Evolutionary conservation across 1,284 basidiomycete genomes (phyloP), one percentile per base, ranked within the genome.

Genomic region (Flammula alnicola): DNA sequence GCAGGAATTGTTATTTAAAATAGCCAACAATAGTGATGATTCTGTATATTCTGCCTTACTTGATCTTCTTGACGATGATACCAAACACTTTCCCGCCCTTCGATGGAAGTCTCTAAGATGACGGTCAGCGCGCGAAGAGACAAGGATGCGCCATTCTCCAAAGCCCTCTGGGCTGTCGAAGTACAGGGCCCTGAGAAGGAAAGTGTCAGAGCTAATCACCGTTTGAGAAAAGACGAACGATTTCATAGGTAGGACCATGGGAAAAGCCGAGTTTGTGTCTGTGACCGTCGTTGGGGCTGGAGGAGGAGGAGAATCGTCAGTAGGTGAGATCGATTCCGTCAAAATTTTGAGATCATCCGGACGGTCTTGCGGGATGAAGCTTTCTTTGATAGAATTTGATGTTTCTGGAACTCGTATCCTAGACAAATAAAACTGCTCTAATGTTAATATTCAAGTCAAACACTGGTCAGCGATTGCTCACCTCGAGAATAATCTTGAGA

Each of bases 61-160:
- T 77, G 57, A 86, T 83, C 59, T 86, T 84, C 65, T 82, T 84
- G 38, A 81, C 56, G 12, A 80, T 69, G 36, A 78, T 79, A 9
- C 59, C 57, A 52, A 79, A 81, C 22, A 69, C 66, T 20, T 70
- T 72, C 12, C 48, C 56, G 42, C 80, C 72, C 12, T 66, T 64
- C 69, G 70, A 1, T 69, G 70, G 6, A 69, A 56, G 19, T 72
- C 66, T 3, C 77, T 72, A 3, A 83, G 58, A 42, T 77, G 68
- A 14, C 64, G 64, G 27, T 74, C 71, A 1, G 76, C 80, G 4
- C 72, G 64, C 0, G 65, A 72, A 1, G 75, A 74, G 7, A 83
- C 71, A 7, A 79, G 63, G 46, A 83, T 75, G 0, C 66, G 64
- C 81, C 80, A 83, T 36, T 77, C 71, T 0, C 81, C 81, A 35